Evolutionary conservation across 1,284 basidiomycete genomes (phyloP).

Genomic region (Marasmius fiardii): DNA sequence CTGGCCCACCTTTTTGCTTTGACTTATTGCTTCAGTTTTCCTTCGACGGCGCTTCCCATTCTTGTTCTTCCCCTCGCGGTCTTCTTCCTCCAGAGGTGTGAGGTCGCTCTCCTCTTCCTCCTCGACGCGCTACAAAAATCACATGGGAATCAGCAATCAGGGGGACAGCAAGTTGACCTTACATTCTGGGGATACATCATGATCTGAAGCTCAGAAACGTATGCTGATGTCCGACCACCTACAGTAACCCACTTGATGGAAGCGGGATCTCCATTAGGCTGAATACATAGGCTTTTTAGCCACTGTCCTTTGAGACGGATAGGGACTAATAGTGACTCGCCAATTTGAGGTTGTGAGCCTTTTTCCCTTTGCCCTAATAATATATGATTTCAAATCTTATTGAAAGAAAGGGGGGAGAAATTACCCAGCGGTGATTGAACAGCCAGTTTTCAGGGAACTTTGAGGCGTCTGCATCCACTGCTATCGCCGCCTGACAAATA

Average conservation of each 20-base stretch:
- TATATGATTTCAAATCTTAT: slow-evolving; percentile 7
- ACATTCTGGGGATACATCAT: too few species aligned
- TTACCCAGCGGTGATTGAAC: slow-evolving; percentile 66
- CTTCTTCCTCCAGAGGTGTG: slow-evolving; percentile 16
- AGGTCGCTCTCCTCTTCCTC: slow-evolving; percentile 23
- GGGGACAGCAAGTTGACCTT: background rate
- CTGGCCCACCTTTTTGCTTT: too few species aligned
- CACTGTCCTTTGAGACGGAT: slow-evolving; percentile 5
- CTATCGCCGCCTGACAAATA: slow-evolving; percentile 65
- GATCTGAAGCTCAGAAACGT: slow-evolving; percentile 63
- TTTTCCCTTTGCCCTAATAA: slow-evolving; percentile 54
- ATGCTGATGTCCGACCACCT: slow-evolving; percentile 79
- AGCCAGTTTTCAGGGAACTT: slow-evolving; percentile 74
- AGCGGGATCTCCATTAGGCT: slow-evolving; percentile 71
- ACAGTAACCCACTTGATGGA: slow-evolving; percentile 79
- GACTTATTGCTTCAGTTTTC: too few species aligned
- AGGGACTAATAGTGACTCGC: slow-evolving; percentile 37
- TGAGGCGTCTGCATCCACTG: slow-evolving; percentile 68
- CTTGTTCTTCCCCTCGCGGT: too few species aligned
- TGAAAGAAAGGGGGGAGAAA: background rate
- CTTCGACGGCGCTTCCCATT: too few species aligned
- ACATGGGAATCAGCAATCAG: slow-evolving; percentile 2
- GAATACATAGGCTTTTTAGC: slow-evolving; percentile 6
- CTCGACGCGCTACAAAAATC: slow-evolving; percentile 2
- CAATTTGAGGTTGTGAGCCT: slow-evolving; percentile 43